These are phyloP conservation scores for Rosa persica DNA, from an alignment of 306 rosid genomes.

Conservation along the genomic window DNA sequence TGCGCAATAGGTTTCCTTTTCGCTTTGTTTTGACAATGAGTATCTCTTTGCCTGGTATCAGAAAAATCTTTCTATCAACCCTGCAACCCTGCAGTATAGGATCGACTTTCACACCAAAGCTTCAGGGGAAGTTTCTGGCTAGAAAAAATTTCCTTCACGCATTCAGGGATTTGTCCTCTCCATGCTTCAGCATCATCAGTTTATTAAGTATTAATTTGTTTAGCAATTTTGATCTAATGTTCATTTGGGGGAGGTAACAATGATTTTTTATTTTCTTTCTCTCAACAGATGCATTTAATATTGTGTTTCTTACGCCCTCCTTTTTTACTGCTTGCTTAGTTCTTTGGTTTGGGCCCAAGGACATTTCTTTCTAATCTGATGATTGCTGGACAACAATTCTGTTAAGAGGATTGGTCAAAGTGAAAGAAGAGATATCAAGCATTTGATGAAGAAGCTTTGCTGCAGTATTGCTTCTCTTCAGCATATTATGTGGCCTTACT, in stretches of 20 bases:
- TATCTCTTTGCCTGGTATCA: conserved; percentile 31
- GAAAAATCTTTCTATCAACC: conserved; percentile 54
- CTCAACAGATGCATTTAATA: conserved; percentile 15
- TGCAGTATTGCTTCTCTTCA: conserved; percentile 89
- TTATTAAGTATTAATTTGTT: conserved; percentile 22
- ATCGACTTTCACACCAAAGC: conserved; percentile 21
- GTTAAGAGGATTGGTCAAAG: too few species aligned
- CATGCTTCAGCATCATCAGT: not conserved
- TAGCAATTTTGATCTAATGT: conserved; percentile 6
- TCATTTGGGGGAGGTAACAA: conserved; percentile 14
- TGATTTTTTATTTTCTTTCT: not conserved
- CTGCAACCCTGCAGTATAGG: too few species aligned
- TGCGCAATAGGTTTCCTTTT: conserved; percentile 16
- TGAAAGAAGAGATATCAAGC: conserved; percentile 36
- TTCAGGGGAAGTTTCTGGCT: conserved; percentile 81
- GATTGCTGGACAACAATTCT: conserved; percentile 55
- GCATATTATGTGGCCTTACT: conserved; percentile 90
- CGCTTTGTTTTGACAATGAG: conserved; percentile 23
- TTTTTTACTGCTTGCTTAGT: conserved; percentile 40
- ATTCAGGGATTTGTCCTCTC: conserved; percentile 58
- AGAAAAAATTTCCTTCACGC: conserved; percentile 93
- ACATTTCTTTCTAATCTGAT: conserved; percentile 71
- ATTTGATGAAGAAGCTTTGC: conserved; percentile 66
- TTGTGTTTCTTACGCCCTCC: conserved; percentile 14
- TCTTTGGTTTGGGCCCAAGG: conserved; percentile 64